These are phyloP conservation scores for Penicillium steckii DNA, from an alignment of 495 filamentous ascomycete genomes.

Conservation along the genomic window DNA sequence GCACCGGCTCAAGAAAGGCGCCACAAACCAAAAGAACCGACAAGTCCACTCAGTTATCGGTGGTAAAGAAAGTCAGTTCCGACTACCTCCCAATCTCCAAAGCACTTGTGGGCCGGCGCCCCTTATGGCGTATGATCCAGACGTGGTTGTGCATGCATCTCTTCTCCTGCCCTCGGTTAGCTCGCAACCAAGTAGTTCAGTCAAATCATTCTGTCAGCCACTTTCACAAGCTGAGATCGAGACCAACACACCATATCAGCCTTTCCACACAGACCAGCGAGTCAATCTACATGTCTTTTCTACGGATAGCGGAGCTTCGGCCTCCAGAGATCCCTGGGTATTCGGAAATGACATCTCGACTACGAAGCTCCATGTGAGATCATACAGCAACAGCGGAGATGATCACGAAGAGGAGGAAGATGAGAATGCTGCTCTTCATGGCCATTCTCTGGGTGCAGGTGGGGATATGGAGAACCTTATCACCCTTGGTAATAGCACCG, in stretches of 20 bases:
- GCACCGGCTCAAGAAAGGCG: conserved; percentile 58
- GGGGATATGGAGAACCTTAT: conserved; percentile 54
- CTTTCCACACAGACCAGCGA: conserved; percentile 84
- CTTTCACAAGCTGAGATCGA: conserved; percentile 89
- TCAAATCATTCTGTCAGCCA: conserved; percentile 44
- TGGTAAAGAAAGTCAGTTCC: conserved; percentile 62
- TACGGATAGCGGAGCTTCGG: conserved; percentile 16
- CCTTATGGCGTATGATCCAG: conserved; percentile 28
- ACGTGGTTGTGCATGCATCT: conserved; percentile 26
- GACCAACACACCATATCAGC: conserved; percentile 84
- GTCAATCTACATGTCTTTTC: conserved; percentile 67
- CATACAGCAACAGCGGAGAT: conserved; percentile 46
- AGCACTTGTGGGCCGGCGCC: conserved; percentile 38
- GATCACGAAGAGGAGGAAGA: conserved; percentile 50
- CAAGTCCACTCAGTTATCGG: conserved; percentile 53
- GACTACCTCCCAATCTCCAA: conserved; percentile 49
- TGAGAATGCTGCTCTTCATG: conserved; percentile 35
- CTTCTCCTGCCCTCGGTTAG: conserved; percentile 36
- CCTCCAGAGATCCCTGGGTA: conserved; percentile 55
- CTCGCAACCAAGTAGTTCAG: conserved; percentile 27
- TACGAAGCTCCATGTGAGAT: conserved; percentile 60
- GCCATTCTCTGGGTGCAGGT: conserved; percentile 34
- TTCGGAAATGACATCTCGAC: conserved; percentile 66
- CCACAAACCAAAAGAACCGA: conserved; percentile 39
- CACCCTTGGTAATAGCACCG: conserved; percentile 55